Evolutionary conservation across 257 asterid species (phyloP).

Genomic region (Solanum ossicruentum): DNA sequence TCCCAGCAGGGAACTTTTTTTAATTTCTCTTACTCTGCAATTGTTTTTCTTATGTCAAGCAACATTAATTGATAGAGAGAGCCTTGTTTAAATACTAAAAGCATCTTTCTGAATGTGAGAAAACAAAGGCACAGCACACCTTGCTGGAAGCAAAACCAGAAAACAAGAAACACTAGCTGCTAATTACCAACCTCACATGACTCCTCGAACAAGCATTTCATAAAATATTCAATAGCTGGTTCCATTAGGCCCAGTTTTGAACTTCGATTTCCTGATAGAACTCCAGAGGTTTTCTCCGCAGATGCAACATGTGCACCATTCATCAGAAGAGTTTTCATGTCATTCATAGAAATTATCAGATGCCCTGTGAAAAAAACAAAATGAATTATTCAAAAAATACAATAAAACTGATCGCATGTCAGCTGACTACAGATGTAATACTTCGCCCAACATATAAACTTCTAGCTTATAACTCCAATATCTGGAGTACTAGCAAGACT

Average conservation of each 20-base stretch:
- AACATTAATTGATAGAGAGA: background rate
- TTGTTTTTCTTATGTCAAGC: background rate
- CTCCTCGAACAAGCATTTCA: slow-evolving; percentile 52
- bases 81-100: background rate
- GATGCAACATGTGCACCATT: slow-evolving; percentile 20
- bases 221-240: slow-evolving; percentile 59
- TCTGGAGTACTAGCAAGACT: background rate
- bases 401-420: background rate
- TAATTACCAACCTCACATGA: slow-evolving; percentile 44
- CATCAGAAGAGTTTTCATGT: slow-evolving; percentile 42
- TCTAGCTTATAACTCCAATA: background rate
- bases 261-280: slow-evolving; percentile 31
- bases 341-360: slow-evolving; percentile 52
- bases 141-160: background rate
- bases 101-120: background rate
- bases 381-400: slow-evolving; percentile 1
- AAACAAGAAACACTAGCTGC: slow-evolving; percentile 7
- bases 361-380: slow-evolving; percentile 42
- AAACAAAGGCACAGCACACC: background rate
- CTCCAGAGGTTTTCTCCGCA: slow-evolving; percentile 18
- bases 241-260: slow-evolving; percentile 45
- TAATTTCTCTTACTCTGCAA: background rate
- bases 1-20: background rate
- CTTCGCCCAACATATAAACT: background rate
- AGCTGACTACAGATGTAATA: background rate